Conservation (phyloP, 495 filamentous ascomycete genomes). For the Peziza echinospora region DNA sequence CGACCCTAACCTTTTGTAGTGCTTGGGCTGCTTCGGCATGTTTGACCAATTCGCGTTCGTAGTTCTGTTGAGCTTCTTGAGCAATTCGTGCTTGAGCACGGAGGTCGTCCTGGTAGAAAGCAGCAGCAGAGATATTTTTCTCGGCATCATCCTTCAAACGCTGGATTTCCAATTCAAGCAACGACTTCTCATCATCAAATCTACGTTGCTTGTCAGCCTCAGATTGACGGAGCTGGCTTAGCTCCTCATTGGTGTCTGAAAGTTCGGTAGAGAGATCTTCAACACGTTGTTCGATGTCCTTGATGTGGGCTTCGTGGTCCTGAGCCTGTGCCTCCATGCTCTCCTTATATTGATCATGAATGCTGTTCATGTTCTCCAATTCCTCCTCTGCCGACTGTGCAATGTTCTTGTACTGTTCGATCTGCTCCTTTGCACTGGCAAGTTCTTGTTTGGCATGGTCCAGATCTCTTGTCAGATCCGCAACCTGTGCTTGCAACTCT, state of each 20-base stretch:
- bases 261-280: constrained; percentile 68
- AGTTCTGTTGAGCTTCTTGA: constrained; percentile 77
- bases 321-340: constrained; percentile 54
- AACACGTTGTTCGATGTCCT: constrained; percentile 56
- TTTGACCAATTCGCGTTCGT: constrained; percentile 80
- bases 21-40: constrained; percentile 80
- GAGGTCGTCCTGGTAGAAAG: constrained; percentile 70
- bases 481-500: constrained; percentile 58
- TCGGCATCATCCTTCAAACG: constrained; percentile 72
- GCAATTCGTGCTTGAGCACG: constrained; percentile 87
- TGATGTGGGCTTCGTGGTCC: constrained; percentile 53
- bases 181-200: constrained; percentile 57
- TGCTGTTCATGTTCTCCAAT: constrained; percentile 51
- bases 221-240: constrained; percentile 52
- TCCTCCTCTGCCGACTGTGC: constrained; percentile 77
- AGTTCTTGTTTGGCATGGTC: constrained; percentile 55
- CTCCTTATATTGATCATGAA: constrained; percentile 63
- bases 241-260: constrained; percentile 51
- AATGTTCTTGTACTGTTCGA: constrained; percentile 75
- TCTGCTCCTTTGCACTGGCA: constrained; percentile 52
- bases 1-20: constrained; percentile 51
- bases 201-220: constrained; percentile 51
- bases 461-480: constrained; percentile 62
- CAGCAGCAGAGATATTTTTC: constrained; percentile 48
- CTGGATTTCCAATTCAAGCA: constrained; percentile 51